Percentiles rank a stretch among this genome's conserved stretches.
These are phyloP conservation scores for Ustilago vetiveriae DNA, from an alignment of 1,284 basidiomycete species.

Conservation along the genomic window DNA sequence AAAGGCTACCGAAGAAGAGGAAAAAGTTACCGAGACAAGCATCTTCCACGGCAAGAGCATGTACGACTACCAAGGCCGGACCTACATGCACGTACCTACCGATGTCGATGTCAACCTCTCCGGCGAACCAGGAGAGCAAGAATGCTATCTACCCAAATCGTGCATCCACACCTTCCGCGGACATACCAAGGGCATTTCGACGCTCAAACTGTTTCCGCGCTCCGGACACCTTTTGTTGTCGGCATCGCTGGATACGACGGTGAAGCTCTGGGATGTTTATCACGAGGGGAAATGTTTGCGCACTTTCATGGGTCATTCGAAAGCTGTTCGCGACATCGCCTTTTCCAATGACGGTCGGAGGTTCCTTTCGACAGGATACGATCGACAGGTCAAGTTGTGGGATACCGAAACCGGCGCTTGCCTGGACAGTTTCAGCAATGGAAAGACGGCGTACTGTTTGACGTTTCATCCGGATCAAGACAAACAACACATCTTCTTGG, in stretches of 20 bases:
- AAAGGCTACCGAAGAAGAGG: slow-evolving; percentile 74
- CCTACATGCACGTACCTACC: slow-evolving; percentile 92
- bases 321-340: slow-evolving; percentile 93
- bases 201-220: slow-evolving; percentile 87
- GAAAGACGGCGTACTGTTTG: slow-evolving; percentile 93
- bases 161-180: slow-evolving; percentile 99
- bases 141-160: slow-evolving; percentile 90
- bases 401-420: slow-evolving; percentile 98
- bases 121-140: slow-evolving; percentile 82
- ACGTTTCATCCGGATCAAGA: slow-evolving; percentile 95
- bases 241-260: slow-evolving; percentile 97
- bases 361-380: slow-evolving; percentile 93
- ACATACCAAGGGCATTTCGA: slow-evolving; percentile 95
- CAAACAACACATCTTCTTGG: slow-evolving; percentile 94
- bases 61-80: slow-evolving; percentile 96
- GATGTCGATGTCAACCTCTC: slow-evolving; percentile 75
- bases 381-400: slow-evolving; percentile 98
- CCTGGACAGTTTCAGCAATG: slow-evolving; percentile 92
- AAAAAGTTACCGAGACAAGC: slow-evolving; percentile 86
- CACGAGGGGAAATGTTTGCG: slow-evolving; percentile 94
- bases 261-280: slow-evolving; percentile 99
- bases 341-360: slow-evolving; percentile 91
- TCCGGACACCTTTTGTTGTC: slow-evolving; percentile 92
- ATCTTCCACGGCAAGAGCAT: slow-evolving; percentile 97
- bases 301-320: slow-evolving; percentile 95